Evolutionary conservation across 148 eudicot genomes (phyloP), one percentile per base, ranked within the genome.

Genomic region (Chenopodium berlandieri): DNA sequence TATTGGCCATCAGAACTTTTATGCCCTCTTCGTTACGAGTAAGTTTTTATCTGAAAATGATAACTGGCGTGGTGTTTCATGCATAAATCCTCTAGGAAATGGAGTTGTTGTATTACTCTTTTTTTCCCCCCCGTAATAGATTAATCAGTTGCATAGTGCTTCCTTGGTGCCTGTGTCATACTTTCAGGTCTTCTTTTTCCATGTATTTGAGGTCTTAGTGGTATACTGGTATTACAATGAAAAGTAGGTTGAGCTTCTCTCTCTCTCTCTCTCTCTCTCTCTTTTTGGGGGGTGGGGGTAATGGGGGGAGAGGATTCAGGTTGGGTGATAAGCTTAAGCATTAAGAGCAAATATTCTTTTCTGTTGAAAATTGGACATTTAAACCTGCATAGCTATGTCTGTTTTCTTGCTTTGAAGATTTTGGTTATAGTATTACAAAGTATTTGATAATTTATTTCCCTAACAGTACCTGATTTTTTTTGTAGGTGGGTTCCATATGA

Each of bases 1-100:
- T 94, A 96, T 89, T 82, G 75, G 68, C 99, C 99, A 9, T 96
- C 99, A 65, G 98, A 96, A 90, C 98, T 96, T 81, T 91, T 94
- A 52, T 96, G 99, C 79, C 99, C 99, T 73, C 94, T 91, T 80
- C 99, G 91, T 82, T 92, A 88, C 82, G 85, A 90, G 99, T 96
- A 91, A 91, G 99, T 90, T 77, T 44, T 83, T 76, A 64, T 75
- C 66, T 50, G 77, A 79, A 60, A 70, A 27, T 47, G 46, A 44
- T 34, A 32, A 47, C 44, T 77, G 22, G 25, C 71, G 31, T 37
- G 9, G 65, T 8, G 48, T 37, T 77, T 56, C 71, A 34, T 65
- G 64, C 48, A 44, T 66, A 31, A 80, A 19, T 19, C 40, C 40
- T 23, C n/a, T 58, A 12, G n/a, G n/a, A 6, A 27, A 40, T 58